These are phyloP conservation scores for Ogataea ramenticola DNA, from an alignment of 805 yeast species.

Conservation along the genomic window DNA sequence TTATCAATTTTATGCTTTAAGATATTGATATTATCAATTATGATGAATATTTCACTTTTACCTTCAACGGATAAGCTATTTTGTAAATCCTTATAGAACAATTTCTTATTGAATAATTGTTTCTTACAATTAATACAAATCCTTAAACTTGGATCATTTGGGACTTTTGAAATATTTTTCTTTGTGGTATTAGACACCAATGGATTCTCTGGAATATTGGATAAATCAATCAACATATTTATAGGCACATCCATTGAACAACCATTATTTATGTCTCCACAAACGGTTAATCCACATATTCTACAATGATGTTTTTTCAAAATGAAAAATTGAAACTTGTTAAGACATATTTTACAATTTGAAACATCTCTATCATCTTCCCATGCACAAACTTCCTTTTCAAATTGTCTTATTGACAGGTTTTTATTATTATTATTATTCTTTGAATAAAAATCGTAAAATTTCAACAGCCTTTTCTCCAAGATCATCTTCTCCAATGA, in stretches of 20 bases:
- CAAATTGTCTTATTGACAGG: slow-evolving; percentile 26
- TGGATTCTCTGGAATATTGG: slow-evolving; percentile 25
- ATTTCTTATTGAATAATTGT: slow-evolving; percentile 48
- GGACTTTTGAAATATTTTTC: slow-evolving; percentile 1
- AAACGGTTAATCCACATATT: slow-evolving; percentile 75
- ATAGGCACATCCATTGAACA: slow-evolving; percentile 75
- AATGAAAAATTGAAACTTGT: slow-evolving; percentile 42
- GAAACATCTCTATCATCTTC: slow-evolving; percentile 39
- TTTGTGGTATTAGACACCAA: not conserved
- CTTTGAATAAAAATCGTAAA: slow-evolving; percentile 17
- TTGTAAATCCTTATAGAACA: slow-evolving; percentile 33
- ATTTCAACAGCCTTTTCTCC: slow-evolving; percentile 51
- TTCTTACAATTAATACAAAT: slow-evolving; percentile 68
- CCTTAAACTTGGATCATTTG: slow-evolving; percentile 28
- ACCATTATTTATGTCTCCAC: slow-evolving; percentile 53
- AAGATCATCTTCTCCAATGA: slow-evolving; percentile 49
- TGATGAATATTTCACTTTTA: slow-evolving; percentile 29
- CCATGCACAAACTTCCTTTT: slow-evolving; percentile 57
- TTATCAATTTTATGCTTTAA: slow-evolving; percentile 14
- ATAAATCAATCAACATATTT: slow-evolving; percentile 28
- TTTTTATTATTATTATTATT: slow-evolving; percentile 5
- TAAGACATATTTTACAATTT: slow-evolving; percentile 59
- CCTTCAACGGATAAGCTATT: slow-evolving; percentile 10
- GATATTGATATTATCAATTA: slow-evolving; percentile 24
- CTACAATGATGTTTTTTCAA: slow-evolving; percentile 86